These are phyloP conservation scores for Artemisia tridentata DNA, from an alignment of 129 eudicot species.

Conservation along the genomic window DNA sequence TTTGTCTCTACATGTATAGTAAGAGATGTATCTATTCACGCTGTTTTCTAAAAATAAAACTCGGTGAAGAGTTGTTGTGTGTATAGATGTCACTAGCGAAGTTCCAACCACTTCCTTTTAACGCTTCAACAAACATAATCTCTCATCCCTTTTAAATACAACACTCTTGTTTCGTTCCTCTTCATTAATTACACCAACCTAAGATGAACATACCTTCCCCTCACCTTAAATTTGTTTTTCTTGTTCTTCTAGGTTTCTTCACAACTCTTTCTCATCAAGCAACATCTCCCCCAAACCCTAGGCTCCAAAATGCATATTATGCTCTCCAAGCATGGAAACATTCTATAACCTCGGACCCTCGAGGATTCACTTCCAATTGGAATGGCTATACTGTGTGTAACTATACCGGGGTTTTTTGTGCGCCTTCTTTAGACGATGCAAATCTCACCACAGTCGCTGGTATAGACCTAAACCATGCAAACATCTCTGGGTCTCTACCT, in stretches of 20 bases:
- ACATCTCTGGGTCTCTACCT: conserved; percentile 56
- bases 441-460: conserved; percentile 64
- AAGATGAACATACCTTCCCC: conserved; percentile 24
- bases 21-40: neutral
- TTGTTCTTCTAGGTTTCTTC: conserved; percentile 36
- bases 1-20: neutral
- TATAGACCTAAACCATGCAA: conserved; percentile 67
- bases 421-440: conserved; percentile 61
- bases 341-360: conserved; percentile 67
- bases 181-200: conserved; percentile 21
- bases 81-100: conserved; percentile 18
- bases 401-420: conserved; percentile 83
- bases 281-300: conserved; percentile 47
- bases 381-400: conserved; percentile 53
- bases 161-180: conserved; percentile 20
- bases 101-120: conserved; percentile 25
- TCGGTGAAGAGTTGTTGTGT: conserved; percentile 7
- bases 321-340: conserved; percentile 86
- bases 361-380: conserved; percentile 64
- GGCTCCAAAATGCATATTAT: conserved; percentile 56
- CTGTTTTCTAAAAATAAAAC: conserved; percentile 4
- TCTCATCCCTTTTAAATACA: conserved; percentile 33
- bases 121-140: conserved; percentile 16
- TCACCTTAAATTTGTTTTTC: conserved; percentile 1
- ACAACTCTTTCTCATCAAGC: conserved; percentile 41